phyloP scores from a whole-genome alignment of 2,329 filamentous ascomycete genomes.

The Fusarium redolens region DNA sequence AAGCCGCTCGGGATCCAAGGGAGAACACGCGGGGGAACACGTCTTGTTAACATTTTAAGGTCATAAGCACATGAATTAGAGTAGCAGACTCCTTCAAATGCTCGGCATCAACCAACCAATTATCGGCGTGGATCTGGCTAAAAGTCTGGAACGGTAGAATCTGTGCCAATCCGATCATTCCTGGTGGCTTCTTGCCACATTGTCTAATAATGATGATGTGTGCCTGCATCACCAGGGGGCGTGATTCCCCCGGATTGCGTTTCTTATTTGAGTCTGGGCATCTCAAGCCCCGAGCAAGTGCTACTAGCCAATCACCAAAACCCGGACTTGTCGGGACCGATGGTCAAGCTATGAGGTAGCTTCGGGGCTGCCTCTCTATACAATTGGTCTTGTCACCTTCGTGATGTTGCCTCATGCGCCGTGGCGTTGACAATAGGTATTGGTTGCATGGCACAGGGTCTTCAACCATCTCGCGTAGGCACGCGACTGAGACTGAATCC shows the following conservation, averaged over 20 bases:
- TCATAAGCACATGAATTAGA: accelerated
- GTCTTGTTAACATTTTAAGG: accelerated
- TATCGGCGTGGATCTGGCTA: accelerated
- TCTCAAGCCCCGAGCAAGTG: not conserved
- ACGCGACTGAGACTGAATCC: no score
- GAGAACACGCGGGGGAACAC: no score
- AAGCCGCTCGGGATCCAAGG: not conserved
- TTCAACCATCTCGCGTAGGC: no score
- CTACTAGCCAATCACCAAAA: accelerated
- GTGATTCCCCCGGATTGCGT: not conserved
- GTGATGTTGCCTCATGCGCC: not conserved
- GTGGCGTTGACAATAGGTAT: not conserved
- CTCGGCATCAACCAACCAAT: not conserved
- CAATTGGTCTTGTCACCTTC: not conserved
- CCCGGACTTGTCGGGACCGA: not conserved
- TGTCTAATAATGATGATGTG: not conserved
- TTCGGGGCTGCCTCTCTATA: not conserved
- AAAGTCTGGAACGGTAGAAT: not conserved
- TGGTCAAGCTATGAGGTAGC: accelerated
- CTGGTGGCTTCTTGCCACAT: not conserved
- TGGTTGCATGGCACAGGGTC: not conserved
- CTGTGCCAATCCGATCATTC: not conserved
- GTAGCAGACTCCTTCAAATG: no score
- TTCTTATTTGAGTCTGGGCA: not conserved
- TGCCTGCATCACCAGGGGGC: not conserved